Evolutionary conservation across 768 basidiomycete genomes (phyloP), one percentile per base, ranked within the genome.

Genomic region (Xerocomellus amylosporus): DNA sequence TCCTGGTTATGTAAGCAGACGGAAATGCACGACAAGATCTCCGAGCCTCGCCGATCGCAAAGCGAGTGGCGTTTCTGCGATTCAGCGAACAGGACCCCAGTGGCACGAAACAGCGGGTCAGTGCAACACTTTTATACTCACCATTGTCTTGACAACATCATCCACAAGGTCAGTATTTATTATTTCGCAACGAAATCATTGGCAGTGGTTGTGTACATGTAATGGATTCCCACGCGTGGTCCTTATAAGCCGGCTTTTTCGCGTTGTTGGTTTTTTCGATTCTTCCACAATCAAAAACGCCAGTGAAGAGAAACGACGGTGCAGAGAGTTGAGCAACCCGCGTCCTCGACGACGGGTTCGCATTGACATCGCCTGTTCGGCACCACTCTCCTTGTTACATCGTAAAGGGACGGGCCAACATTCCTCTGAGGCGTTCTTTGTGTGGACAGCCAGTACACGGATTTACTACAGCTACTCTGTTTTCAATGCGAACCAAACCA

Each of bases 321-420:
- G 81, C 81, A 83, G 73, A 71, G 80, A 75, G 77, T 74, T 79
- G 81, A 83, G 80, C 74, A 62, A 72, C 72, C 75, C 74, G 65
- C 73, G 54, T 65, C n/a, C n/a, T n/a, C n/a, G n/a, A n/a, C n/a
- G 71, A 58, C 41, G 66, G 74, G 77, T 73, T 74, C 63, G 75
- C 79, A 60, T 71, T 83, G 81, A 83, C 79, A 79, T 81, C 76
- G 81, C 75, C 80, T 79, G 81, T 83, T 81, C 76, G 81, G 81
- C 81, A 78, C 78, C 77, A 70, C 72, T 73, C 51, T 65, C 74
- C 81, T 83, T 83, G 81, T 83, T 83, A 79, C 73, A 60, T 62
- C 39, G 45, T 58, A 79, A 78, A 82, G 81, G 81, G 78, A 82
- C 81, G 81, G 78, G 81, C 80, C 73, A 53, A 56, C 53, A 62